Evolutionary conservation across 257 asterid genomes (phyloP).

Genomic region (Rauvolfia tetraphylla): DNA sequence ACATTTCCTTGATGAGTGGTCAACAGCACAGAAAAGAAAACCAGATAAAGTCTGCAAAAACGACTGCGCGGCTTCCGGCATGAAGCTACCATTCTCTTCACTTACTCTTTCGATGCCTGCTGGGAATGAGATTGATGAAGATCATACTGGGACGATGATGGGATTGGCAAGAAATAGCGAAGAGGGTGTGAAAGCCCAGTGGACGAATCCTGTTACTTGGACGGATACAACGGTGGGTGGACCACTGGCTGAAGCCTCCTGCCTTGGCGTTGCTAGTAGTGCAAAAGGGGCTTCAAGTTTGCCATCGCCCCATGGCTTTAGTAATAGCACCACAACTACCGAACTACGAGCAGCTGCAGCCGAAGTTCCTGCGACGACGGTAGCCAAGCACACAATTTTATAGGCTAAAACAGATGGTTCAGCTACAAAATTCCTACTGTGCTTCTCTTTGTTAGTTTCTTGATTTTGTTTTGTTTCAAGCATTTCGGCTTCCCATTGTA

Average conservation of each 20-base stretch:
- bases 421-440: neutral
- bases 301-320: conserved; percentile 37
- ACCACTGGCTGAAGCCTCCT: conserved; percentile 68
- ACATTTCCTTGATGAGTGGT: conserved; percentile 49
- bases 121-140: conserved; percentile 27
- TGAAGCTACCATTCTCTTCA: conserved; percentile 36
- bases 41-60: conserved; percentile 12
- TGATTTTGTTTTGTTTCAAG: neutral
- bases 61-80: conserved; percentile 5
- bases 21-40: conserved; percentile 25
- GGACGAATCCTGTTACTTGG: conserved; percentile 37
- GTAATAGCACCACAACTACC: conserved; percentile 29
- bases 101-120: conserved; percentile 49
- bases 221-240: conserved; percentile 53
- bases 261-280: conserved; percentile 42
- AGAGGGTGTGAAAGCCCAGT: conserved; percentile 20
- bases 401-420: conserved; percentile 20
- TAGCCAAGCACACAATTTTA: conserved; percentile 31
- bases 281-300: conserved; percentile 23
- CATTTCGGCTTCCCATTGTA: no score
- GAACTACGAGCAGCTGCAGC: conserved; percentile 46
- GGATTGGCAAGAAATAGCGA: conserved; percentile 16
- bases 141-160: conserved; percentile 21
- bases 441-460: neutral
- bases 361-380: conserved; percentile 50